phyloP scores from a whole-genome alignment of 352 stramenopile genomes.

The Pythium utonaiense region DNA sequence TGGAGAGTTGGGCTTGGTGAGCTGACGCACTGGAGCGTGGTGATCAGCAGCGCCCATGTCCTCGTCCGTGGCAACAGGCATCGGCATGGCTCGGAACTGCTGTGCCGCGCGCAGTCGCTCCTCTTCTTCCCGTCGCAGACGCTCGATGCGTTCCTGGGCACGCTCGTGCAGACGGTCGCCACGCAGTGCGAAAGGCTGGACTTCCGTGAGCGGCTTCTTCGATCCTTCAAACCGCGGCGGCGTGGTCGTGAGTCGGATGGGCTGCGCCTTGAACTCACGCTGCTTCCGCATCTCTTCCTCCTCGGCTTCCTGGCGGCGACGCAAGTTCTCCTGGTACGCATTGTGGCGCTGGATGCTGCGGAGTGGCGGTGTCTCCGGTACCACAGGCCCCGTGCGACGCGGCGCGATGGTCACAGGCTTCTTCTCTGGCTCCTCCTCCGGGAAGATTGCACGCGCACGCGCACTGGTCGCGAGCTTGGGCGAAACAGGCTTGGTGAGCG shows the following conservation, averaged over 20 bases:
- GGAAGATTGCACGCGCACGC: slow-evolving; percentile 21
- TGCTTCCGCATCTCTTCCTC: slow-evolving; percentile 50
- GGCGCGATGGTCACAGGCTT: slow-evolving; percentile 22
- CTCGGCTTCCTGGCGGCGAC: slow-evolving; percentile 52
- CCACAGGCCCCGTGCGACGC: slow-evolving; percentile 34
- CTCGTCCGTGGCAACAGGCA: slow-evolving; percentile 35
- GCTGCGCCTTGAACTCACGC: slow-evolving; percentile 68
- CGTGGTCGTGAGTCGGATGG: slow-evolving; percentile 52
- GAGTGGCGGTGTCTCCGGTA: slow-evolving; percentile 68
- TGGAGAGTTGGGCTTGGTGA: slow-evolving; percentile 28
- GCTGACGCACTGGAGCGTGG: slow-evolving; percentile 4
- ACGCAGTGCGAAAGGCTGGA: slow-evolving; percentile 59
- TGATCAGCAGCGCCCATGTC: slow-evolving; percentile 3
- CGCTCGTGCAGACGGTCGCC: slow-evolving; percentile 55
- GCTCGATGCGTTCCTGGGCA: slow-evolving; percentile 54
- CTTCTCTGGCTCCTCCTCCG: slow-evolving; percentile 29
- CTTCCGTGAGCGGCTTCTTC: slow-evolving; percentile 64
- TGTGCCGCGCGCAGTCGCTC: slow-evolving; percentile 32
- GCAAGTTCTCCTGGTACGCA: slow-evolving; percentile 70
- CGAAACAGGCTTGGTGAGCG: slow-evolving; percentile 41
- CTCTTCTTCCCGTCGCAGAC: slow-evolving; percentile 57
- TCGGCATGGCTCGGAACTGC: slow-evolving; percentile 63
- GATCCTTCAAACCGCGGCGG: slow-evolving; percentile 65
- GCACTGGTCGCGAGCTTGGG: slow-evolving; percentile 43
- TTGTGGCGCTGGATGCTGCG: slow-evolving; percentile 70